Evolutionary conservation across 148 eudicot species (phyloP), one percentile per base, ranked within the genome.

Genomic region (Agrostemma githago): DNA sequence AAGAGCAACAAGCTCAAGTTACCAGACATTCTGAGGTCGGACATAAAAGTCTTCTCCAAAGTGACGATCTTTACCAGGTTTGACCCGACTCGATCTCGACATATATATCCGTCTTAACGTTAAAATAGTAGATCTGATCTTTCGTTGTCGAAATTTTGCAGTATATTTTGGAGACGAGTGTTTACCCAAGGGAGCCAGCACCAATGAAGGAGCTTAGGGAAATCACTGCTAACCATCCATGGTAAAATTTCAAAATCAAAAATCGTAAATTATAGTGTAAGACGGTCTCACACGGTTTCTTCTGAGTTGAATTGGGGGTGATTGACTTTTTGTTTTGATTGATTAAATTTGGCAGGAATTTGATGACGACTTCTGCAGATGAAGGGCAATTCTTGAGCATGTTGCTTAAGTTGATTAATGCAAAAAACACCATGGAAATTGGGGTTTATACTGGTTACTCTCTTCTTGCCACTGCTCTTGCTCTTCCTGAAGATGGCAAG

Each of bases 131-230:
- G 34, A 26, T 26, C 34, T 26, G 34, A 26, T 26, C 1, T 26
- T 26, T 26, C 34, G 34, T 26, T 26, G 34, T 26, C n/a, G 26
- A 5, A 37, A 19, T 15, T 53, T 2, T 66, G 53, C 62, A 93
- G 98, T 93, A 93, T 71, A 93, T 93, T 21, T 90, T 93, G 15
- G 98, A 93, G 73, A 93, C 98, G 0, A 93, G 97, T 65, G 98
- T 93, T 56, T 91, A 91, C 58, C 98, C 94, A 70, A 88, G 83
- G 42, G 98, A 93, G 81, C 97, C 96, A 5, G 88, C 86, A 76
- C 62, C 91, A 71, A 91, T 93, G 98, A 90, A 90, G 71, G 96
- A 93, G 72, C 94, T 93, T 15, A 85, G 98, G 11, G 96, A 93
- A 21, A 72, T 93, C 62, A 93, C 98, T 15, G 94, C 98, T 2